Evolutionary conservation across 805 yeast genomes (phyloP).

Genomic region (Kregervanrija fluxuum): DNA sequence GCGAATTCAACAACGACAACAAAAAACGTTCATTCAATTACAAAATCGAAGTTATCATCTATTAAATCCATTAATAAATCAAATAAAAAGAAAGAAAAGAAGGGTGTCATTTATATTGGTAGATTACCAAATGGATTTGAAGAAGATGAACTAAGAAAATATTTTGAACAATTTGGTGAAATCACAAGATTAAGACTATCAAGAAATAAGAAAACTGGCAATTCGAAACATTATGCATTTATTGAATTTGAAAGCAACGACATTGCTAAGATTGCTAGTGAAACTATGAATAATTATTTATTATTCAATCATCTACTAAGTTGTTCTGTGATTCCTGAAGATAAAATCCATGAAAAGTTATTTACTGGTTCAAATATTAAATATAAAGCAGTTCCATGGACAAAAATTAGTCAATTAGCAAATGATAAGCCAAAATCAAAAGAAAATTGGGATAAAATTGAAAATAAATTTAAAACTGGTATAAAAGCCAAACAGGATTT

Average conservation of each 20-base stretch:
- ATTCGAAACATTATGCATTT: slow-evolving; percentile 86
- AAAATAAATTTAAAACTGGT: slow-evolving; percentile 36
- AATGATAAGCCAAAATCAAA: slow-evolving; percentile 52
- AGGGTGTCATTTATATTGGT: slow-evolving; percentile 80
- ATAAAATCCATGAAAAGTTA: slow-evolving; percentile 47
- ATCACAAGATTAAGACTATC: slow-evolving; percentile 73
- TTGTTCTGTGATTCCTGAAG: slow-evolving; percentile 47
- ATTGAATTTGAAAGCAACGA: slow-evolving; percentile 69
- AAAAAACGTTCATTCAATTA: slow-evolving; percentile 19
- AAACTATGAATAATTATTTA: slow-evolving; percentile 92
- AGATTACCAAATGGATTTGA: slow-evolving; percentile 90
- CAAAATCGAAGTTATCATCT: slow-evolving; percentile 6
- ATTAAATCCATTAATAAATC: slow-evolving; percentile 3
- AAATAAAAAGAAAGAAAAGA: slow-evolving; percentile 3
- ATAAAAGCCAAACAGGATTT: slow-evolving; percentile 38
- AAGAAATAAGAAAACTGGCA: slow-evolving; percentile 85
- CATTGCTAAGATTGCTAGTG: slow-evolving; percentile 85
- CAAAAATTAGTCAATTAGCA: slow-evolving; percentile 42
- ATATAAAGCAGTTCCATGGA: slow-evolving; percentile 55
- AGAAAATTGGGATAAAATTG: slow-evolving; percentile 49
- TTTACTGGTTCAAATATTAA: slow-evolving; percentile 50
- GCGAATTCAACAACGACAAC: slow-evolving; percentile 1
- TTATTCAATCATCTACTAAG: slow-evolving; percentile 81
- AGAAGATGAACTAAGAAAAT: slow-evolving; percentile 69
- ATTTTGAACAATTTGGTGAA: slow-evolving; percentile 87